phyloP scores from a whole-genome alignment of 768 basidiomycete genomes.

The Coprinopsis sp. region DNA sequence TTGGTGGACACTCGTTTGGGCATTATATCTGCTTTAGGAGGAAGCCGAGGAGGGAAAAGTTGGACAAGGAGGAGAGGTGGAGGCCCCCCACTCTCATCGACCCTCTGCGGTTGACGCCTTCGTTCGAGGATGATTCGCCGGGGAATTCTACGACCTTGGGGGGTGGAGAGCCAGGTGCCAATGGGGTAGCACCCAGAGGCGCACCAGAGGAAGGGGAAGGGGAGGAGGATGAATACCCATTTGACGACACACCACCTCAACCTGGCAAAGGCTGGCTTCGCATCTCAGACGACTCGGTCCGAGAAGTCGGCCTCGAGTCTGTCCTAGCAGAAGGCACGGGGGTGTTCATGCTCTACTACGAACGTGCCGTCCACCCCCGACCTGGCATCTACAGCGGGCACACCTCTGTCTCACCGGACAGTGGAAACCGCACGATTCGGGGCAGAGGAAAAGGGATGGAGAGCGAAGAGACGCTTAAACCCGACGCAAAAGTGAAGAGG shows the following conservation, averaged over 20 bases:
- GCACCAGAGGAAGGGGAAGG: not conserved
- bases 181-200: too few relatives aligned
- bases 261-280: slow-evolving; percentile 78
- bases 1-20: slow-evolving; percentile 87
- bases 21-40: slow-evolving; percentile 92
- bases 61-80: slow-evolving; percentile 34
- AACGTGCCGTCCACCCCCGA: slow-evolving; percentile 44
- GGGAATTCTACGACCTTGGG: not conserved
- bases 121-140: not conserved
- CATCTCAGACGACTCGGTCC: slow-evolving; percentile 81
- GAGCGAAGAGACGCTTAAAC: slow-evolving; percentile 65
- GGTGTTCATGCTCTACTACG: slow-evolving; percentile 97
- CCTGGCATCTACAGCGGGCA: slow-evolving; percentile 26
- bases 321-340: slow-evolving; percentile 67
- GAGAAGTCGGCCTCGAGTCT: slow-evolving; percentile 67
- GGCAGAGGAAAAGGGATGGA: slow-evolving; percentile 22
- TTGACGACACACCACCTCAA: slow-evolving; percentile 18
- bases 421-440: not conserved
- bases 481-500: slow-evolving; percentile 38
- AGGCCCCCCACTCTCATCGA: slow-evolving; percentile 28
- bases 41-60: slow-evolving; percentile 54
- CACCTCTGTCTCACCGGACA: not conserved
- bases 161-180: not conserved
- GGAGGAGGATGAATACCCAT: slow-evolving; percentile 5
- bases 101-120: not conserved